Conservation (phyloP, 176 grass and related monocot species). For the Juncus inflexus region DNA sequence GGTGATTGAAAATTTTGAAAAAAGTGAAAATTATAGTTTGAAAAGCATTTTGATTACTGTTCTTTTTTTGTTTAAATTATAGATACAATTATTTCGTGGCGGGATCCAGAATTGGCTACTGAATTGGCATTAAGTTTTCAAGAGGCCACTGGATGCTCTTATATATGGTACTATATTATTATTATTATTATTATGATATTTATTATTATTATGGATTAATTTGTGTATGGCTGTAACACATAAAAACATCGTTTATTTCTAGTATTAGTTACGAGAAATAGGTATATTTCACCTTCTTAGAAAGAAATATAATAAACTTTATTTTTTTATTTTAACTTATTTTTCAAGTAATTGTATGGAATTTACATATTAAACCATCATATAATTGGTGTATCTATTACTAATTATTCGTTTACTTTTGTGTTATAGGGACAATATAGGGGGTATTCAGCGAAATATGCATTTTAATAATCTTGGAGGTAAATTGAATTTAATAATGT, state of each 20-base stretch:
- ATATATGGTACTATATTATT: constrained; percentile 69
- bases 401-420: neutral
- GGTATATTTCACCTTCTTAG: constrained; percentile 1
- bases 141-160: constrained; percentile 66
- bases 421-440: constrained; percentile 50
- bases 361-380: neutral
- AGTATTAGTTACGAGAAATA: constrained; percentile 3
- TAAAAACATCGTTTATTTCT: neutral
- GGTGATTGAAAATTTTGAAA: too few relatives aligned
- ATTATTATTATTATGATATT: constrained; percentile 6
- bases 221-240: neutral
- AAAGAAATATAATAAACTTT: neutral
- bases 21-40: neutral
- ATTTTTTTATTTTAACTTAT: too few relatives aligned
- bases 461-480: constrained; percentile 47
- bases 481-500: constrained; percentile 30
- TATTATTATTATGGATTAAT: constrained; percentile 7
- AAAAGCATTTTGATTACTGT: neutral
- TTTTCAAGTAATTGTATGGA: neutral
- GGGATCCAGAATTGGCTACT: constrained; percentile 58
- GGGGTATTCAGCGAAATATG: constrained; percentile 43
- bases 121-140: constrained; percentile 80
- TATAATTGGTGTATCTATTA: neutral
- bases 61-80: constrained; percentile 22
- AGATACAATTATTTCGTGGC: constrained; percentile 85